Percentiles rank a stretch among this genome's conserved stretches.
These are phyloP conservation scores for Trifolium repens DNA, from an alignment of 306 rosid genomes.

Conservation along the genomic window DNA sequence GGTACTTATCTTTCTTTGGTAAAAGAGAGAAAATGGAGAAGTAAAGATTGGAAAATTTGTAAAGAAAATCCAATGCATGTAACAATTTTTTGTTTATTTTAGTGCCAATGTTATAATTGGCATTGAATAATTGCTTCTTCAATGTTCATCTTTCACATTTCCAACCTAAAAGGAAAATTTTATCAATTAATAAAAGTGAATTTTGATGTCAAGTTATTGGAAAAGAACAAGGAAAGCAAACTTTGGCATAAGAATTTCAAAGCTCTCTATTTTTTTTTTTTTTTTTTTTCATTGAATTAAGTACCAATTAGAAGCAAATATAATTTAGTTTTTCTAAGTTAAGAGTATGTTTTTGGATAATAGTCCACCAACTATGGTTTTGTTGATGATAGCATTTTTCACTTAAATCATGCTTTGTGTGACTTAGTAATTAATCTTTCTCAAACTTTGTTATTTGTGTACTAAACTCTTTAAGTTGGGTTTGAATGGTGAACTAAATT, in stretches of 20 bases:
- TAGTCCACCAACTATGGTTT: neutral
- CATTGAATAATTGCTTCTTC: constrained; percentile 19
- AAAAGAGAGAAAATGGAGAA: constrained; percentile 47
- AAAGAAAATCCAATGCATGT: constrained; percentile 43
- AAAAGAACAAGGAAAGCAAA: neutral
- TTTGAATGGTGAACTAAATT: neutral
- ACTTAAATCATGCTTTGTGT: neutral
- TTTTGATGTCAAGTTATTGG: neutral
- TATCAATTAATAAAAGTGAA: neutral
- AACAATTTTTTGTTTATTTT: constrained; percentile 21
- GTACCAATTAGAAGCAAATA: too few relatives aligned
- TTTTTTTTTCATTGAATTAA: too few relatives aligned
- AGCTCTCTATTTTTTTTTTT: constrained; percentile 5
- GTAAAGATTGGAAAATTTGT: constrained; percentile 41
- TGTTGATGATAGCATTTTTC: neutral
- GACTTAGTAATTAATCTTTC: neutral
- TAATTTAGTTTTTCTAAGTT: neutral
- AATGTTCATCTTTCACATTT: neutral
- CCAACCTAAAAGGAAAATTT: neutral
- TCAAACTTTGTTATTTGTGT: constrained; percentile 13
- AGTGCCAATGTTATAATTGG: constrained; percentile 1
- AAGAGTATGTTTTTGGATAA: neutral
- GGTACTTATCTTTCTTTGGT: constrained; percentile 45
- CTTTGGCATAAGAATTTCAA: neutral
- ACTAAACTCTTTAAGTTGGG: neutral